Evolutionary conservation across 2,329 filamentous ascomycete genomes (phyloP), one percentile per base, ranked within the genome.

Genomic region (Boeremia lycopersici): DNA sequence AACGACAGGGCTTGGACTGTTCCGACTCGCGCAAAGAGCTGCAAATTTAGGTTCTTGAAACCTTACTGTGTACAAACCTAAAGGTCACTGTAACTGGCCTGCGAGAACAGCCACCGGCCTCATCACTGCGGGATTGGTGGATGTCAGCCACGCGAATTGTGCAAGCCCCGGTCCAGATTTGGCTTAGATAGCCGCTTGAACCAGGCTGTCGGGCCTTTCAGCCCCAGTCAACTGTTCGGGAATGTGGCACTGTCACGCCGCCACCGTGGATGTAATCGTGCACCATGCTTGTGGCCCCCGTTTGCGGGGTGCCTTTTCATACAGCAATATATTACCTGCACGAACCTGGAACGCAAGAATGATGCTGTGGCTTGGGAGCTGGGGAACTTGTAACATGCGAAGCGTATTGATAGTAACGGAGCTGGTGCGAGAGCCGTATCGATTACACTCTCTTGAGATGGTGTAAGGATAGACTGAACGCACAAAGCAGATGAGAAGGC

Each of bases 211-310:
- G 71, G 71, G 63, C 48, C 52, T 59, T 35, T 58, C 57, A 53
- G 51, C 53, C 57, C 55, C 53, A 65, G 64, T 67, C 65, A 68
- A 67, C 65, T 67, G 61, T 69, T 68, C 70, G 71, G 61, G 63
- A 65, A 60, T 63, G 65, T 73, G 72, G 72, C 65, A 68, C 64
- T 68, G 63, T 65, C 63, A 69, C 61, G 67, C 70, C 68, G 65
- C 60, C 63, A 67, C 68, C 53, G 63, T 70, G 69, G 68, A 59
- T 64, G 61, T 52, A 58, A 59, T 60, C 53, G 62, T 55, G 48
- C 60, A 63, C 65, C 64, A 63, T 69, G 62, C 49, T 63, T 65
- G 61, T 54, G 53, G 48, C 57, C 53, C 53, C 59, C 34, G 56
- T 61, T 60, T 64, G 66, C 61, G 66, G 45, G 31, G 23, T 43